Base-by-base conservation (phyloP, 148 eudicot species). In the Pharnaceum exiguum region DNA sequence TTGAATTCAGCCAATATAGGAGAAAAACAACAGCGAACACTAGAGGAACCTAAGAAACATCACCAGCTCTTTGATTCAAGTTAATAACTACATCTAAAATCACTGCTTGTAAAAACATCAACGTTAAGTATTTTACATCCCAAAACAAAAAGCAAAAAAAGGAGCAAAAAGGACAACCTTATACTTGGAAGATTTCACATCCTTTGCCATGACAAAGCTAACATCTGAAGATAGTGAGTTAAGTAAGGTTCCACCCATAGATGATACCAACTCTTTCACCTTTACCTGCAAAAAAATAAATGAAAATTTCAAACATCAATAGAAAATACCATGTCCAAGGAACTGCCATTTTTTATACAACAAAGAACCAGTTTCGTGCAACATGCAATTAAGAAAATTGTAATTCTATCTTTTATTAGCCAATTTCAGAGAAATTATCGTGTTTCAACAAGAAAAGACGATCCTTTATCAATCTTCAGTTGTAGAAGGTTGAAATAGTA, bases 161-260 rank as follows among this genome's bases (percentile, higher is more conserved):
- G 19, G 36, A 10, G 24, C 25, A 39, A 42, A 46, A 58, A n/a
- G 46, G 29, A 32, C 21, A 66, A 94, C 99, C 99, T 89, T 82
- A 54, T 94, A 94, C 71, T 89, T 94, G 30, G 82, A 87, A 78
- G 96, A 89, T 71, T 73, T 60, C 59, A 94, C 99, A 78, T 70
- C 74, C 78, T 89, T 94, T 48, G 79, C 96, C 29, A 94, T 74
- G 26, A 94, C 84, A 82, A 94, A 94, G 73, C 73, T 94, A 73
- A 94, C 79, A 78, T 94, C 99, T 35, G 71, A 62, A 49, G 99
- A 86, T 53, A 85, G 35, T 71, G 63, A 89, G 46, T 75, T 44
- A 40, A 75, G 77, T 66, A 84, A 55, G 40, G 60, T 79, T 68
- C 99, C 99, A 56, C 95, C 90, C 99, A 94, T 94, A 46, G 87